These are phyloP conservation scores for Syzygium grande DNA, from an alignment of 345 rosid genomes.

Conservation along the genomic window DNA sequence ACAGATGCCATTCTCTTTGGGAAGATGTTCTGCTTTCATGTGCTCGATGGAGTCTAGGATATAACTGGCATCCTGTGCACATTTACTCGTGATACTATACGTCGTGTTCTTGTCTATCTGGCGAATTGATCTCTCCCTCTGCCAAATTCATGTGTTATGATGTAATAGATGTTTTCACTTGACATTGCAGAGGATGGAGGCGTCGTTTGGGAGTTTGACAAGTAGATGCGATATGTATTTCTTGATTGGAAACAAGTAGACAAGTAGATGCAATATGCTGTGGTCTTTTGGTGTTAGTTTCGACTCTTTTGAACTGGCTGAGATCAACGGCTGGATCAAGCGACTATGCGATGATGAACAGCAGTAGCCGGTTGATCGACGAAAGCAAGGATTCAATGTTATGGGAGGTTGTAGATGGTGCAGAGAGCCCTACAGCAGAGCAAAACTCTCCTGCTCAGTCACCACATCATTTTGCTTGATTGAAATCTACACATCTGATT, in stretches of 20 bases:
- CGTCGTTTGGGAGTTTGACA: constrained; percentile 50
- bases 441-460: not conserved
- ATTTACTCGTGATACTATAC: not conserved
- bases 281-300: not conserved
- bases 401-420: not conserved
- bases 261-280: not conserved
- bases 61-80: not conserved
- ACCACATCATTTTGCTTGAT: not conserved
- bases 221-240: constrained; percentile 8
- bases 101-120: not conserved
- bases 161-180: not conserved
- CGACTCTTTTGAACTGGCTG: not conserved
- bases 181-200: constrained; percentile 51
- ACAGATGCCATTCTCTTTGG: not conserved
- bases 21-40: not conserved
- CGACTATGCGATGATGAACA: not conserved
- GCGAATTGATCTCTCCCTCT: not conserved
- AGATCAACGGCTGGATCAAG: not conserved
- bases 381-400: not conserved
- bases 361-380: not conserved
- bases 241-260: not conserved
- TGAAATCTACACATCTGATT: not conserved
- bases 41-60: not conserved
- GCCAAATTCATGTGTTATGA: not conserved
- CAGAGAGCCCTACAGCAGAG: not conserved